Evolutionary conservation across 1,284 basidiomycete species (phyloP).

Genomic region (Trichosporon sp.): DNA sequence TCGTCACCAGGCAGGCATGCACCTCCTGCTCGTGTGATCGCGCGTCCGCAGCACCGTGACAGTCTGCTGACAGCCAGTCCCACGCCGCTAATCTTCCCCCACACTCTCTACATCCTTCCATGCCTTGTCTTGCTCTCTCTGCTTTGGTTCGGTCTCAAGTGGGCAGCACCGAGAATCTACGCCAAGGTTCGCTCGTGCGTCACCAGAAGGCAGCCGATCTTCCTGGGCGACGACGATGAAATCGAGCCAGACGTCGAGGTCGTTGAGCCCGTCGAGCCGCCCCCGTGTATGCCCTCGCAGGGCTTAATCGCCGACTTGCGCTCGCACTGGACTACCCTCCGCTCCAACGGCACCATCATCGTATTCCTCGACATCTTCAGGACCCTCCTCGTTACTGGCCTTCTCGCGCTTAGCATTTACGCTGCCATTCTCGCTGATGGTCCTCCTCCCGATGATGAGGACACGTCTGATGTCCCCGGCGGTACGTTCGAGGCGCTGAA

Average conservation of each 20-base stretch:
- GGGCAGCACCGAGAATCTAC: constrained; percentile 23
- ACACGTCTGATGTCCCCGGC: constrained; percentile 1
- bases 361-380: constrained; percentile 51
- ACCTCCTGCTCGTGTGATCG: not conserved
- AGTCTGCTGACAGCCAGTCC: constrained; percentile 36
- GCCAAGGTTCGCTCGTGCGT: constrained; percentile 16
- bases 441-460: constrained; percentile 25
- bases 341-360: constrained; percentile 47
- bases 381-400: constrained; percentile 43
- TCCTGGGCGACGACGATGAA: constrained; percentile 34
- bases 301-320: constrained; percentile 51
- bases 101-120: constrained; percentile 53
- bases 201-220: constrained; percentile 37
- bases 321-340: constrained; percentile 45
- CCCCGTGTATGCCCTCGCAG: constrained; percentile 48
- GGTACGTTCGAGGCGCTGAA: constrained; percentile 30
- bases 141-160: constrained; percentile 37
- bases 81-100: constrained; percentile 40
- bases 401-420: constrained; percentile 53
- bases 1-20: not conserved
- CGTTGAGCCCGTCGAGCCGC: constrained; percentile 34
- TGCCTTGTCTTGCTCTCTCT: constrained; percentile 45
- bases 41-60: not conserved
- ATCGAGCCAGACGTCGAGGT: constrained; percentile 27
- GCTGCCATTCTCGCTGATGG: constrained; percentile 52